These are phyloP conservation scores for Salix arbutifolia DNA, from an alignment of 345 rosid genomes.

Conservation along the genomic window DNA sequence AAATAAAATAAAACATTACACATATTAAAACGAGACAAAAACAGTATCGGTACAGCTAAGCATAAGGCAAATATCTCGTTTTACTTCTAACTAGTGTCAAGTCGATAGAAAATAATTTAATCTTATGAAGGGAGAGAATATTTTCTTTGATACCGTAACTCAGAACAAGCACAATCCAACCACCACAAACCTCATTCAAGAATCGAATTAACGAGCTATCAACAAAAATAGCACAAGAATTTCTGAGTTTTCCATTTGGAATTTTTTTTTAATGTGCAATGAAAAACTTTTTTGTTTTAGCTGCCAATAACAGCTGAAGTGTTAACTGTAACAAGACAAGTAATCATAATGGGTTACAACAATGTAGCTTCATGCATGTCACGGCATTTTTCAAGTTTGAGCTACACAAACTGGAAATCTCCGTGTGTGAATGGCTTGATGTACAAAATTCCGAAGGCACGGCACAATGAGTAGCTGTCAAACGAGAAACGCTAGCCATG, in stretches of 20 bases:
- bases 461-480: neutral
- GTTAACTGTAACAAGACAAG: neutral
- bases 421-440: conserved; percentile 3
- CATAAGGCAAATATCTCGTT: too few species aligned
- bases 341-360: conserved; percentile 2
- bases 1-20: too few species aligned
- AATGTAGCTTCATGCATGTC: neutral
- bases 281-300: neutral
- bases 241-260: neutral
- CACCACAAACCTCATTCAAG: neutral
- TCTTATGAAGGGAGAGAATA: too few species aligned
- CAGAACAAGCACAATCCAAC: too few species aligned
- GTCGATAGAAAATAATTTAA: too few species aligned
- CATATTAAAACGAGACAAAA: too few species aligned
- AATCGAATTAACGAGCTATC: neutral
- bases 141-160: too few species aligned
- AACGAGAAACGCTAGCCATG: neutral
- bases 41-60: too few species aligned
- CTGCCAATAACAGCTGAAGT: neutral
- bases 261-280: neutral
- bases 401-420: neutral
- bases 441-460: neutral
- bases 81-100: too few species aligned
- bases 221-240: neutral
- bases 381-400: conserved; percentile 2